phyloP scores from a whole-genome alignment of 2,329 filamentous ascomycete genomes.

The Dothistroma septosporum region DNA sequence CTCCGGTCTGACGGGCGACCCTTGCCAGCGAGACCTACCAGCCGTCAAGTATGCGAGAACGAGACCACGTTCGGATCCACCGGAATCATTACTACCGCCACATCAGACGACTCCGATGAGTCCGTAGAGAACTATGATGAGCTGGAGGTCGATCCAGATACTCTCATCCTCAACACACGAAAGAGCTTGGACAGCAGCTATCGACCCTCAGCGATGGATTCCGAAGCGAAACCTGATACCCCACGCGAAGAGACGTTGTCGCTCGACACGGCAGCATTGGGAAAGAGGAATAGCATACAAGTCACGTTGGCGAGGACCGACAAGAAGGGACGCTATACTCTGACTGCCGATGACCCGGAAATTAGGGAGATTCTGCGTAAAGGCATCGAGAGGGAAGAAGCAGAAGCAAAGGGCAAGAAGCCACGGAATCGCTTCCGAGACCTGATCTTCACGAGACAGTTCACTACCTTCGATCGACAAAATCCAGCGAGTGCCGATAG shows the following conservation, averaged over 20 bases:
- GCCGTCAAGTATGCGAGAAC: constrained; percentile 1
- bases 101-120: constrained; percentile 25
- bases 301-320: constrained; percentile 46
- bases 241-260: neutral
- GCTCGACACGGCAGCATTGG: neutral
- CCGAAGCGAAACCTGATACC: constrained; percentile 1
- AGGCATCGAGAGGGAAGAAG: constrained; percentile 42
- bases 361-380: constrained; percentile 45
- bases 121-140: constrained; percentile 43
- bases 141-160: constrained; percentile 36
- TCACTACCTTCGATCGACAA: constrained; percentile 70
- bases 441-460: constrained; percentile 67
- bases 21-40: neutral
- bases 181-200: constrained; percentile 25
- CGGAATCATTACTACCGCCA: constrained; percentile 1
- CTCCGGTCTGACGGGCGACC: neutral
- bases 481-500: constrained; percentile 62
- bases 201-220: constrained; percentile 14
- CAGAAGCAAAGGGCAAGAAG: constrained; percentile 30
- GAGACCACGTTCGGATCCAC: constrained; percentile 7
- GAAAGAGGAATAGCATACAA: constrained; percentile 42
- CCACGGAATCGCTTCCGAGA: constrained; percentile 46
- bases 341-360: constrained; percentile 49
- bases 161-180: constrained; percentile 35
- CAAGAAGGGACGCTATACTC: constrained; percentile 45